phyloP scores from a whole-genome alignment of 768 basidiomycete species.

The Leccinum arenicola region DNA sequence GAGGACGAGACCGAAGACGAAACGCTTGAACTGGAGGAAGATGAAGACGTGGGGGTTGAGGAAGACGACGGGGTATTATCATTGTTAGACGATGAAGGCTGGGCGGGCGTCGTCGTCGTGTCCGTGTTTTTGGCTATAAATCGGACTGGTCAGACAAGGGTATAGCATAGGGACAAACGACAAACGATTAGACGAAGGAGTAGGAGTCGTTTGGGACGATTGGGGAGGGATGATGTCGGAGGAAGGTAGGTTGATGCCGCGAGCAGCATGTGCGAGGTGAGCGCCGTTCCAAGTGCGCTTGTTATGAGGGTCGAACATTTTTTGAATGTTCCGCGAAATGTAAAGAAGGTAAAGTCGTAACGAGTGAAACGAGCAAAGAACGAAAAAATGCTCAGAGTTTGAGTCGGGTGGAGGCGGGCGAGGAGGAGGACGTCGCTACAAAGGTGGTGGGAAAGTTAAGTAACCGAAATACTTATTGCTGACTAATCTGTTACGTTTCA shows the following conservation, averaged over 20 bases:
- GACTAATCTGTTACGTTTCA: conserved; percentile 7
- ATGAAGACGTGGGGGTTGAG: conserved; percentile 1
- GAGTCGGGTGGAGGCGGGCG: not conserved
- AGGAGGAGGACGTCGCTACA: not conserved
- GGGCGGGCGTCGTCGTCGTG: not conserved
- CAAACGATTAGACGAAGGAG: not conserved
- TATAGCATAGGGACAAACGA: not conserved
- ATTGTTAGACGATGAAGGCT: not conserved
- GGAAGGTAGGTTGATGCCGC: not conserved
- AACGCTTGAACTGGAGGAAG: conserved; percentile 1
- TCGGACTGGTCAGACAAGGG: not conserved
- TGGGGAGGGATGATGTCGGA: not conserved
- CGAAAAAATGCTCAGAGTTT: not conserved
- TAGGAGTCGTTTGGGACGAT: not conserved
- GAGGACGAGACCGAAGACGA: conserved; percentile 10
- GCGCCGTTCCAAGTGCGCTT: conserved; percentile 12
- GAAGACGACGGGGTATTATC: conserved; percentile 16
- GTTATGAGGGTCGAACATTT: conserved; percentile 18
- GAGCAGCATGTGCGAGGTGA: conserved; percentile 12
- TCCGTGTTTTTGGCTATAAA: conserved; percentile 3
- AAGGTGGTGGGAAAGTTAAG: not conserved
- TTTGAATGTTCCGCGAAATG: not conserved
- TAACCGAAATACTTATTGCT: not conserved
- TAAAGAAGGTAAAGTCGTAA: conserved; percentile 14
- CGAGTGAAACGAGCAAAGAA: conserved; percentile 18